These are phyloP conservation scores for Wickerhamomyces queroliae DNA, from an alignment of 805 yeast genomes.

Conservation along the genomic window DNA sequence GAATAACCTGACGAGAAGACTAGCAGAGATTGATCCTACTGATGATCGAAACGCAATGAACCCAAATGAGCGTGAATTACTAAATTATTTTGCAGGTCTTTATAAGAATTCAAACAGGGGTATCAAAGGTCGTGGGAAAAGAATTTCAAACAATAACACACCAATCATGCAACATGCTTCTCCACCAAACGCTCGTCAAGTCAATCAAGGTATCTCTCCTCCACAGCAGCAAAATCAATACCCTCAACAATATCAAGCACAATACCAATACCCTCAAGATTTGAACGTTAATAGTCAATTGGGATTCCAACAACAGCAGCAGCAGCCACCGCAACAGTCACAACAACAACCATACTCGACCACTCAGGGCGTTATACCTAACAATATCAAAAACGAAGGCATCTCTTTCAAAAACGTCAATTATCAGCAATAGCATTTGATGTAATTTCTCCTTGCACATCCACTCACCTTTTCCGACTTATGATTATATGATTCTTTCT, in stretches of 20 bases:
- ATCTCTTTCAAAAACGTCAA: conserved; percentile 21
- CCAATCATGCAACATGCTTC: background rate
- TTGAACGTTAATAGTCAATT: background rate
- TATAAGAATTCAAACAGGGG: conserved; percentile 90
- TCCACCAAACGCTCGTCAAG: background rate
- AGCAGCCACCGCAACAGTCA: background rate
- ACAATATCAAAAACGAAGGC: conserved; percentile 5
- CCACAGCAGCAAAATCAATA: conserved; percentile 1
- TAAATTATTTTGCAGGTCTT: conserved; percentile 72
- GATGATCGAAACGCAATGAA: conserved; percentile 38
- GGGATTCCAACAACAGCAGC: background rate
- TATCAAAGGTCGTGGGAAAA: conserved; percentile 84
- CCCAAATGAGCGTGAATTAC: conserved; percentile 56
- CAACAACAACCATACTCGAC: background rate
- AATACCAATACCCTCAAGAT: background rate
- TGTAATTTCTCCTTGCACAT: no score
- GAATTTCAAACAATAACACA: conserved; percentile 5
- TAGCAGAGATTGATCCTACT: conserved; percentile 57
- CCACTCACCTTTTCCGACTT: background rate
- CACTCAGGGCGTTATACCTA: no score
- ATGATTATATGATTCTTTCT: background rate
- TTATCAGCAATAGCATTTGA: conserved; percentile 16
- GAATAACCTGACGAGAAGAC: conserved; percentile 54
- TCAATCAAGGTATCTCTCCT: background rate
- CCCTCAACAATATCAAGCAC: background rate